These are phyloP conservation scores for Mucor saturninus DNA, from an alignment of 371 early-diverging fungal genomes.

Conservation along the genomic window DNA sequence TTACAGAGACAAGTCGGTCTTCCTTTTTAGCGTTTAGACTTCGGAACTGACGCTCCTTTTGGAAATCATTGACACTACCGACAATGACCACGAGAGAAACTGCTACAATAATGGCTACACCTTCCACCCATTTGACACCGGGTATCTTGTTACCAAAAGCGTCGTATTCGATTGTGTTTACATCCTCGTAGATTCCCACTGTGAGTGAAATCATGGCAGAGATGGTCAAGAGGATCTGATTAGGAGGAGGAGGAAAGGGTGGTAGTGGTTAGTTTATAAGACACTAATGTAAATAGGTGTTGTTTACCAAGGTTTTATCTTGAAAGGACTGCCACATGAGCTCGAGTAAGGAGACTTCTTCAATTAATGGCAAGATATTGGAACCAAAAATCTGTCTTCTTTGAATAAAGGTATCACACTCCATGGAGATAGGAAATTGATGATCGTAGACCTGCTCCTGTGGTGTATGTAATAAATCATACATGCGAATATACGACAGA, in stretches of 20 bases:
- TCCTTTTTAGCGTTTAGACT: conserved; percentile 77
- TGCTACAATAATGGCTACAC: conserved; percentile 73
- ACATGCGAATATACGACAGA: conserved; percentile 21
- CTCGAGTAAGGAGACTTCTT: conserved; percentile 63
- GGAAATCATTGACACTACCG: conserved; percentile 77
- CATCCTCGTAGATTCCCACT: conserved; percentile 85
- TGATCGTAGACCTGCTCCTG: conserved; percentile 5
- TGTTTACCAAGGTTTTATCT: conserved; percentile 79
- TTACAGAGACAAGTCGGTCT: conserved; percentile 68
- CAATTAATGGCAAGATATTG: conserved; percentile 68
- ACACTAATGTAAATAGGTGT: background rate
- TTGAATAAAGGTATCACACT: conserved; percentile 32
- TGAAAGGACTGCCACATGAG: conserved; percentile 79
- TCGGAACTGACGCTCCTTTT: conserved; percentile 81
- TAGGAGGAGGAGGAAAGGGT: too few species aligned
- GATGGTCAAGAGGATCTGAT: conserved; percentile 69
- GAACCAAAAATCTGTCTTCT: conserved; percentile 61
- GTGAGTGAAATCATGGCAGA: conserved; percentile 84
- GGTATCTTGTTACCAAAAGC: conserved; percentile 26
- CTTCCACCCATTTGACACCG: conserved; percentile 70
- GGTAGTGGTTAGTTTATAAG: too few species aligned
- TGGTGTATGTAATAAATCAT: conserved; percentile 10
- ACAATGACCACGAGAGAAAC: conserved; percentile 78
- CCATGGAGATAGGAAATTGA: background rate
- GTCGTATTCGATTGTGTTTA: conserved; percentile 34